Conservation (phyloP, 2,329 filamentous ascomycete genomes). For the Fusarium citri region DNA sequence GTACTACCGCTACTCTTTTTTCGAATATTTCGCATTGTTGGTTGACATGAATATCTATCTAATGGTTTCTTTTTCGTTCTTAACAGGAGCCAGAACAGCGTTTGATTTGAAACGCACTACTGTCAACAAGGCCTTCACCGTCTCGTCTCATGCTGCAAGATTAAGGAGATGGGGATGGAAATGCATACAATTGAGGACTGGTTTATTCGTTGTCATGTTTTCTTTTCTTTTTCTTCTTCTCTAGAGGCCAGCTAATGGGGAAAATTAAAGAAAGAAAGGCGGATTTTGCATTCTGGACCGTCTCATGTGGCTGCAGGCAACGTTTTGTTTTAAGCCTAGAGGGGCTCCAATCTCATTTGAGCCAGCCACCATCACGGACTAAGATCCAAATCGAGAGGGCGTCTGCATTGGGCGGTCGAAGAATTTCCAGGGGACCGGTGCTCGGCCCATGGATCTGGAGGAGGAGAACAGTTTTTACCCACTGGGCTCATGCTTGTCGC, state of each 20-base stretch:
- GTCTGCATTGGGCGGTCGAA: constrained; percentile 27
- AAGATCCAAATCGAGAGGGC: constrained; percentile 41
- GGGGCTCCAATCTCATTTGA: constrained; percentile 41
- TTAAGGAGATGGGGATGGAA: constrained; percentile 24
- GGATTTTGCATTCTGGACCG: constrained; percentile 14
- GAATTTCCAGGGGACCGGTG: constrained; percentile 29
- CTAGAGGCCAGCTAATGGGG: neutral
- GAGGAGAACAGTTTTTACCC: constrained; percentile 14
- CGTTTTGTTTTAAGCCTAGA: constrained; percentile 28
- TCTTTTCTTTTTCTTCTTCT: neutral
- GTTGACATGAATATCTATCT: neutral
- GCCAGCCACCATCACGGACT: constrained; percentile 45
- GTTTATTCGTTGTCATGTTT: neutral
- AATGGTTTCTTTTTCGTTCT: neutral
- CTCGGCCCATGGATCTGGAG: constrained; percentile 11
- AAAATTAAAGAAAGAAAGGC: neutral
- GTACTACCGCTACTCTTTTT: neutral
- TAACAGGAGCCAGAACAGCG: neutral
- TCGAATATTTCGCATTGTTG: neutral
- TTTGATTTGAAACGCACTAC: constrained; percentile 21
- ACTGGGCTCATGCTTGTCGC: neutral
- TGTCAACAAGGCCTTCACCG: neutral
- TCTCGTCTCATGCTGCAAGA: constrained; percentile 24
- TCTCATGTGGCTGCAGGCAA: constrained; percentile 25
- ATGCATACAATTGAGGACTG: neutral